These are phyloP conservation scores for Cytospora chrysosperma DNA, from an alignment of 2,329 filamentous ascomycete genomes.

Conservation along the genomic window DNA sequence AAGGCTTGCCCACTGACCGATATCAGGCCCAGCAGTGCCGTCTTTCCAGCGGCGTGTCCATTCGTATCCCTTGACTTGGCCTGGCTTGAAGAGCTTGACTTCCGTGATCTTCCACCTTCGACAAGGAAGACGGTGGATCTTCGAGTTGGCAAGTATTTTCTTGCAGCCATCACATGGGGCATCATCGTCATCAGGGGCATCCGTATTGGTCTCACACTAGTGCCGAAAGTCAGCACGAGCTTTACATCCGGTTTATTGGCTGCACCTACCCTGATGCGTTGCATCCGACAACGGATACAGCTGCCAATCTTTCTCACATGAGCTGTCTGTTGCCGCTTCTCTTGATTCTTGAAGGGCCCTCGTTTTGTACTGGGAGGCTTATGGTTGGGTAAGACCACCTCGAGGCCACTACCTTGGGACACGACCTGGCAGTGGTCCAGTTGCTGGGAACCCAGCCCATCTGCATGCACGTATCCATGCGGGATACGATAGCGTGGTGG, in stretches of 20 bases:
- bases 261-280: slow-evolving; percentile 56
- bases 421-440: slow-evolving; percentile 15
- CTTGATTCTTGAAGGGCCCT: slow-evolving; percentile 55
- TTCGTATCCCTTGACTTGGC: slow-evolving; percentile 56
- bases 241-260: neutral
- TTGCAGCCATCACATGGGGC: slow-evolving; percentile 55
- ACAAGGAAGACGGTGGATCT: slow-evolving; percentile 55
- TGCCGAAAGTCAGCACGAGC: neutral
- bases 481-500: neutral
- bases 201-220: slow-evolving; percentile 53
- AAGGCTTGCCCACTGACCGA: slow-evolving; percentile 54
- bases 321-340: slow-evolving; percentile 53
- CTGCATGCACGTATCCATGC: slow-evolving; percentile 2
- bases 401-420: slow-evolving; percentile 18
- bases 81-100: slow-evolving; percentile 57
- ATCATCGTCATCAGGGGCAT: slow-evolving; percentile 37
- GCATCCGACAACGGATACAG: slow-evolving; percentile 61
- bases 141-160: slow-evolving; percentile 47
- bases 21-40: slow-evolving; percentile 51
- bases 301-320: slow-evolving; percentile 57
- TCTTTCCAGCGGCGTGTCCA: slow-evolving; percentile 61
- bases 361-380: slow-evolving; percentile 42
- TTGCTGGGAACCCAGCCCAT: slow-evolving; percentile 16
- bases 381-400: slow-evolving; percentile 34
- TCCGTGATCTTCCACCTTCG: slow-evolving; percentile 61